A percentile compares a stretch with the other conserved stretches of the same genome.
These are phyloP conservation scores for Diaporthe citri DNA, from an alignment of 2,329 filamentous ascomycete genomes.

Conservation along the genomic window DNA sequence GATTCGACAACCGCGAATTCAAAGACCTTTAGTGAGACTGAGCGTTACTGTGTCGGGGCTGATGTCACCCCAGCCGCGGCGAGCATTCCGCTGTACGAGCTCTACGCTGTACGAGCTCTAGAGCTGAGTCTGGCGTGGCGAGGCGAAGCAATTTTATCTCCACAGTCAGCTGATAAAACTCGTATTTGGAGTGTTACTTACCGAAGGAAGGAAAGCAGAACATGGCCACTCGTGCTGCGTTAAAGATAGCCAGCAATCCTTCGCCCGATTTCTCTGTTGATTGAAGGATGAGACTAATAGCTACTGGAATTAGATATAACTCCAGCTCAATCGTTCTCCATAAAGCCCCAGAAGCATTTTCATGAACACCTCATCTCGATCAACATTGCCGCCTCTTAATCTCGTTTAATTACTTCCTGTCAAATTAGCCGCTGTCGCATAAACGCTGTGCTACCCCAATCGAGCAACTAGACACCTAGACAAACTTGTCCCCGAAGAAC, in stretches of 20 bases:
- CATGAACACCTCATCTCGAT: not conserved
- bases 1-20: not conserved
- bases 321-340: not conserved
- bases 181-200: slow-evolving; percentile 3
- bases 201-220: not conserved
- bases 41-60: not conserved
- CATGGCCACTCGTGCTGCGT: not conserved
- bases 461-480: not conserved
- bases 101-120: not conserved
- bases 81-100: not conserved
- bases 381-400: not conserved
- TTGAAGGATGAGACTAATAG: not conserved
- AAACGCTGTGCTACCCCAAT: not conserved
- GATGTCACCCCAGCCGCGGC: not conserved
- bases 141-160: not conserved
- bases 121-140: not conserved
- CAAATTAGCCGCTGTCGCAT: not conserved
- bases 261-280: not conserved
- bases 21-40: not conserved
- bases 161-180: slow-evolving; percentile 19
- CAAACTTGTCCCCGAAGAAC: not conserved
- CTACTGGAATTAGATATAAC: not conserved
- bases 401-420: not conserved
- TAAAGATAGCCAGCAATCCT: not conserved
- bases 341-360: not conserved